phyloP scores from a whole-genome alignment of 2,329 filamentous ascomycete species.

The Hymenoscyphus fraxineus region DNA sequence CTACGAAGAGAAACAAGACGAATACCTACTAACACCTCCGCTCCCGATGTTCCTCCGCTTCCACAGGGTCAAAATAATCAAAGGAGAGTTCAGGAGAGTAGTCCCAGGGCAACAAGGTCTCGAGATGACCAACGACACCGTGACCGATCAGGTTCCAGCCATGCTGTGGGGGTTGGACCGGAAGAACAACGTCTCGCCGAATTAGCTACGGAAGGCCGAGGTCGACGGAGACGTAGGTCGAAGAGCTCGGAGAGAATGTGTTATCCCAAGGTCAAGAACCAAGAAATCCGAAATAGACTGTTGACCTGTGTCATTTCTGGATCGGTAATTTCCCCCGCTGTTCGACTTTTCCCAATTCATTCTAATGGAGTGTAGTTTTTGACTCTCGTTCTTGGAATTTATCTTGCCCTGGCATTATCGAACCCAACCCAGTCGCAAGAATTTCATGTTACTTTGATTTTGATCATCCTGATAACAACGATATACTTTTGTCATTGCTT shows the following conservation, averaged over 20 bases:
- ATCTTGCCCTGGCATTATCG: constrained; percentile 68
- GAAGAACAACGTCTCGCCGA: constrained; percentile 47
- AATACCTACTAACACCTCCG: neutral
- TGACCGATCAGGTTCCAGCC: constrained; percentile 9
- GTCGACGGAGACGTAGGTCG: constrained; percentile 36
- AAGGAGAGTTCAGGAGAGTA: neutral
- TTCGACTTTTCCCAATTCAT: neutral
- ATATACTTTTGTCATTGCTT: constrained; percentile 80
- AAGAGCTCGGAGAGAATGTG: constrained; percentile 21
- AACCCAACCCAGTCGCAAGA: constrained; percentile 61
- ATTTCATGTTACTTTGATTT: constrained; percentile 75
- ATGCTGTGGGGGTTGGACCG: constrained; percentile 43
- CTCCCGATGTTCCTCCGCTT: constrained; percentile 13
- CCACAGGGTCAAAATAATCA: constrained; percentile 14
- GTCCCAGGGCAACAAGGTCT: neutral
- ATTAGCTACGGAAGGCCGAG: constrained; percentile 42
- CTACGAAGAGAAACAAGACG: constrained; percentile 9
- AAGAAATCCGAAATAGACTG: constrained; percentile 51
- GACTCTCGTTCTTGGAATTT: constrained; percentile 29
- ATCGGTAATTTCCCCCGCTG: constrained; percentile 19
- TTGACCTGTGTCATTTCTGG: constrained; percentile 64
- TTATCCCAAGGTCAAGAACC: constrained; percentile 53
- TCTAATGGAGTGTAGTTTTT: constrained; percentile 26
- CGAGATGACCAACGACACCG: constrained; percentile 8
- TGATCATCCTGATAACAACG: constrained; percentile 69